Evolutionary conservation across 192 early-diverging fungal species (phyloP).

Genomic region (Coemansia brasiliensis): DNA sequence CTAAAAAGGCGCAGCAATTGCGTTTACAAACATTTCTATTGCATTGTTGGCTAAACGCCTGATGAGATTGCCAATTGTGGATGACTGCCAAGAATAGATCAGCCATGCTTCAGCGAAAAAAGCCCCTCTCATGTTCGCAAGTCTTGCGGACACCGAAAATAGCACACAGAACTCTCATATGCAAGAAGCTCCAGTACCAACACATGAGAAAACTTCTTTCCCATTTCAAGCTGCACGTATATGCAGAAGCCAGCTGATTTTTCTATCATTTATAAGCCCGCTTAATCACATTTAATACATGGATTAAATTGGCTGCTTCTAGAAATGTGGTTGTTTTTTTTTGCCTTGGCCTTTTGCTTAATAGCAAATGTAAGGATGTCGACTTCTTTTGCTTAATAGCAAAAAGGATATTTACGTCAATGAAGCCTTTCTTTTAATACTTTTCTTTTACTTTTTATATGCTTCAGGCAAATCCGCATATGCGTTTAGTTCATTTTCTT

Average conservation of each 20-base stretch:
- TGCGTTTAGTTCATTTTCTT: neutral
- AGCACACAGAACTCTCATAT: too few species aligned
- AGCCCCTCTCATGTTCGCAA: too few species aligned
- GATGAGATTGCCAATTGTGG: neutral
- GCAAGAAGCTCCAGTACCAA: too few species aligned
- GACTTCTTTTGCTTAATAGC: neutral
- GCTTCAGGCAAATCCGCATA: too few species aligned
- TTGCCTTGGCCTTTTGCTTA: neutral
- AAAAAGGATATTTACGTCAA: neutral
- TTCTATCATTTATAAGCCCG: too few species aligned
- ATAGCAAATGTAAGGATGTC: slow-evolving; percentile 8
- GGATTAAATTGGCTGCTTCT: too few species aligned
- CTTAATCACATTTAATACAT: too few species aligned
- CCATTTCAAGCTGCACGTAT: too few species aligned
- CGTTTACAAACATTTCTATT: neutral
- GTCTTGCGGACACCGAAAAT: too few species aligned
- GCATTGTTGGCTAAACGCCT: neutral
- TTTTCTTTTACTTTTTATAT: too few species aligned
- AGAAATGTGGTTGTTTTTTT: neutral
- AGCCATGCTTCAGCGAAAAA: slow-evolving; percentile 6
- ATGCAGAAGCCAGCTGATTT: too few species aligned
- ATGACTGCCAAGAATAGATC: slow-evolving; percentile 2
- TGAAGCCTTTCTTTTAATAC: neutral
- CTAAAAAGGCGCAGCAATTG: slow-evolving; percentile 3
- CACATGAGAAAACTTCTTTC: too few species aligned